phyloP scores from a whole-genome alignment of 202 grass and related monocot genomes.

The Schoenoplectus triqueter region DNA sequence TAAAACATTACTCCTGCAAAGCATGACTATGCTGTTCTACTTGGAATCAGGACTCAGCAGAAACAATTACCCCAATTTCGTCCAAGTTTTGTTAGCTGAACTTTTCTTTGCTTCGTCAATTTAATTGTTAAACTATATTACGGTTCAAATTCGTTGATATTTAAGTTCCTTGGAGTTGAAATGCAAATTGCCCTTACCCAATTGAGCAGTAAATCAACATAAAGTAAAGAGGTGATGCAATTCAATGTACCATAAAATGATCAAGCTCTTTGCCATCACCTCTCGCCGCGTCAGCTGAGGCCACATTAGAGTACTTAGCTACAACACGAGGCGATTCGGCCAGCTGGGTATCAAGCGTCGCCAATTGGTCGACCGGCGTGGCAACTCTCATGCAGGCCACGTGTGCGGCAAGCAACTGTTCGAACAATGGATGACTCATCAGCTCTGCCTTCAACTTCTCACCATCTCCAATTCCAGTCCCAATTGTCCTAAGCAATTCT shows the following conservation, averaged over 20 bases:
- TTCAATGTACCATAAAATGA: conserved; percentile 78
- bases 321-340: conserved; percentile 61
- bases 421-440: conserved; percentile 88
- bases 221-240: background rate
- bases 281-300: conserved; percentile 42
- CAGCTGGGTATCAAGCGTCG: conserved; percentile 90
- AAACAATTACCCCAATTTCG: background rate
- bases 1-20: conserved; percentile 14
- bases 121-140: conserved; percentile 8
- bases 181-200: background rate
- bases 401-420: conserved; percentile 86
- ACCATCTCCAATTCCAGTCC: conserved; percentile 41
- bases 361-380: conserved; percentile 93
- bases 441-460: conserved; percentile 77
- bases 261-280: conserved; percentile 87
- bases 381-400: conserved; percentile 91
- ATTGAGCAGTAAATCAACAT: conserved; percentile 34
- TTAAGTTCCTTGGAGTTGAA: background rate
- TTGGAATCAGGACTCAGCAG: background rate
- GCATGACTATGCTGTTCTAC: background rate
- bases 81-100: background rate
- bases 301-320: conserved; percentile 48
- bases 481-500: conserved; percentile 29
- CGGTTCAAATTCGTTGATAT: background rate
- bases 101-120: conserved; percentile 11